Conservation (phyloP, 2,329 filamentous ascomycete genomes). For the Colletotrichum lentis region DNA sequence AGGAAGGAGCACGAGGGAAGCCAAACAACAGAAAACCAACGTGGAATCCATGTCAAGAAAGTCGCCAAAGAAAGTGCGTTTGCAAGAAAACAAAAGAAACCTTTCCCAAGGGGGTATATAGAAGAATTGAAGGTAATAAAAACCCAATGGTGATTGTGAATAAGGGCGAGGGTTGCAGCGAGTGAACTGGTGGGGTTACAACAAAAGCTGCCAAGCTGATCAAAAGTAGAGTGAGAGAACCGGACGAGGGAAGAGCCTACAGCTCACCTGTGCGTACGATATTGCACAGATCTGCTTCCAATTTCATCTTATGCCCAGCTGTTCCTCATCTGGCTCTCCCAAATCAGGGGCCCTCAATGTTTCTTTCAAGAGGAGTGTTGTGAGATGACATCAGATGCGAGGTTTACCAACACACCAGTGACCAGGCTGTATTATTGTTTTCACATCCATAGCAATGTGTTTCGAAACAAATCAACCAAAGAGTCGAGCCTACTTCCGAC, state of each 20-base stretch:
- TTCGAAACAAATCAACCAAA: background rate
- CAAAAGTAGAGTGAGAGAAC: background rate
- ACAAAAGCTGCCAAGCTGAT: background rate
- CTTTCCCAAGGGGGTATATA: background rate
- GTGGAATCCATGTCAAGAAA: slow-evolving; percentile 13
- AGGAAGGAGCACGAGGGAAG: slow-evolving; percentile 9
- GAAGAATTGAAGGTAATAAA: background rate
- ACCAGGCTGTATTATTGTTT: too few species aligned
- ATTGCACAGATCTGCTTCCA: background rate
- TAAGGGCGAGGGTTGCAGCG: background rate
- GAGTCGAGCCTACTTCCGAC: background rate
- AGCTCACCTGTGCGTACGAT: background rate
- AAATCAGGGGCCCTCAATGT: too few species aligned
- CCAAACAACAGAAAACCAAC: background rate
- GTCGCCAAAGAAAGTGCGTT: background rate
- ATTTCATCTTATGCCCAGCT: background rate
- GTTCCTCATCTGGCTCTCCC: too few species aligned
- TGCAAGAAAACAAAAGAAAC: background rate
- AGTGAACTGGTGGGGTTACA: slow-evolving; percentile 8
- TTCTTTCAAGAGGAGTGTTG: too few species aligned
- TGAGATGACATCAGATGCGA: too few species aligned
- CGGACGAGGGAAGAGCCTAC: background rate
- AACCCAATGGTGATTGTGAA: background rate
- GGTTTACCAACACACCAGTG: too few species aligned
- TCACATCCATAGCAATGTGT: background rate